A percentile compares a stretch with the other conserved stretches of the same genome.
These are phyloP conservation scores for Lepidium didymum DNA, from an alignment of 345 rosid species.

Conservation along the genomic window DNA sequence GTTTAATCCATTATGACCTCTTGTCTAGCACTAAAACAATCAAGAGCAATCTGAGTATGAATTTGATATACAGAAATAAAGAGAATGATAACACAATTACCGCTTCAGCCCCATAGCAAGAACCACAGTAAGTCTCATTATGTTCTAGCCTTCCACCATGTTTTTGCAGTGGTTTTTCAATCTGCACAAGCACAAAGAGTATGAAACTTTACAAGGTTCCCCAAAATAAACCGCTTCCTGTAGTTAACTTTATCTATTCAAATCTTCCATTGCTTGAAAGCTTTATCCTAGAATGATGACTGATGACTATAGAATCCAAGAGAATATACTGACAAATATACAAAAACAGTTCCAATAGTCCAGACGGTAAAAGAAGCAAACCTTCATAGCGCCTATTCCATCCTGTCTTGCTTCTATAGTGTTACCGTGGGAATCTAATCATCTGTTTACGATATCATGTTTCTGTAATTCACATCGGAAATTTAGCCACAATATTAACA, in stretches of 20 bases:
- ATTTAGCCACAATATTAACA: not conserved
- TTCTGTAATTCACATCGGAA: conserved; percentile 41
- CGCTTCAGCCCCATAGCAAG: conserved; percentile 85
- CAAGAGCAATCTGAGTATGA: not conserved
- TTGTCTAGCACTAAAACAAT: conserved; percentile 3
- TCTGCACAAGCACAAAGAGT: conserved; percentile 38
- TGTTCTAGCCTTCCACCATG: conserved; percentile 98
- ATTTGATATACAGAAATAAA: not conserved
- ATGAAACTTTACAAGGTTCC: not conserved
- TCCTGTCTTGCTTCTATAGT: conserved; percentile 73
- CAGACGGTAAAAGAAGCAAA: conserved; percentile 17
- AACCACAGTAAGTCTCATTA: conserved; percentile 93
- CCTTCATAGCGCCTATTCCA: conserved; percentile 92
- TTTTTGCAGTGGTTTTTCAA: conserved; percentile 86
- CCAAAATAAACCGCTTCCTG: not conserved
- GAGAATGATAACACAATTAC: conserved; percentile 34
- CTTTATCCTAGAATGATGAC: not conserved
- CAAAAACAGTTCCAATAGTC: not conserved
- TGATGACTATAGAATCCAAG: not conserved
- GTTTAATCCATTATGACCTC: not conserved
- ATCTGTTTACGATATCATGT: conserved; percentile 85
- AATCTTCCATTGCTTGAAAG: not conserved
- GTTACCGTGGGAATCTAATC: conserved; percentile 68
- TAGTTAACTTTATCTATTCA: not conserved
- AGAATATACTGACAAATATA: not conserved